These are phyloP conservation scores for Zygoascus sp. DNA, from an alignment of 1,139 yeast species.

Conservation along the genomic window DNA sequence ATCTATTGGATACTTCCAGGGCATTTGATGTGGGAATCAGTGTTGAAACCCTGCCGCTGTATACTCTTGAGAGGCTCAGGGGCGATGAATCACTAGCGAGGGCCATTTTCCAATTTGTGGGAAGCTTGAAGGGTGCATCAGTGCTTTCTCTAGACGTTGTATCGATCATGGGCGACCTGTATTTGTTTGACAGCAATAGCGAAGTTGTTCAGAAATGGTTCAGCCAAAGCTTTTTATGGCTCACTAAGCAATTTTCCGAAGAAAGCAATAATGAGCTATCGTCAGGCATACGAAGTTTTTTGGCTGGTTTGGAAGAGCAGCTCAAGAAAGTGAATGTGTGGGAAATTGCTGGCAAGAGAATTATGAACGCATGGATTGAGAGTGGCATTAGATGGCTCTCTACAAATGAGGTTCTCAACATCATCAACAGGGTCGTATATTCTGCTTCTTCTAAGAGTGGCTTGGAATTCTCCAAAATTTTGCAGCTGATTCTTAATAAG, in stretches of 20 bases:
- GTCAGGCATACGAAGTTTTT: slow-evolving; percentile 9
- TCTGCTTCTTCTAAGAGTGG: slow-evolving; percentile 35
- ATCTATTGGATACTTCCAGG: background rate
- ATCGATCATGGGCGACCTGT: slow-evolving; percentile 1
- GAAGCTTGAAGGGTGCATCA: slow-evolving; percentile 5
- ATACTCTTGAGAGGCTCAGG: background rate
- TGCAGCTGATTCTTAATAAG: slow-evolving; percentile 61
- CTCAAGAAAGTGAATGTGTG: slow-evolving; percentile 36
- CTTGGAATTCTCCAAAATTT: slow-evolving; percentile 48
- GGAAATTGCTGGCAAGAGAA: slow-evolving; percentile 43
- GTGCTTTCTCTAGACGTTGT: slow-evolving; percentile 6
- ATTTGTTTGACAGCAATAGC: background rate
- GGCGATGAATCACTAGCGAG: background rate
- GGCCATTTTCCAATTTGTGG: slow-evolving; percentile 1
- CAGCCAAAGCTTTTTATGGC: slow-evolving; percentile 26
- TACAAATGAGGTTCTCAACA: slow-evolving; percentile 41
- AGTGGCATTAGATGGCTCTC: slow-evolving; percentile 46
- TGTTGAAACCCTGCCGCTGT: slow-evolving; percentile 7
- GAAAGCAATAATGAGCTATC: slow-evolving; percentile 12
- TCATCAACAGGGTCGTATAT: slow-evolving; percentile 40
- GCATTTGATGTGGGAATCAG: slow-evolving; percentile 7
- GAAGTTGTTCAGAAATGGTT: slow-evolving; percentile 15
- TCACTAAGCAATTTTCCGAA: slow-evolving; percentile 28
- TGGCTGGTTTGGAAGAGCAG: slow-evolving; percentile 13
- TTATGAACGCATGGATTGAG: slow-evolving; percentile 66